Percentiles rank a stretch among this genome's conserved stretches.
These are phyloP conservation scores for Aspergillus mulundensis DNA, from an alignment of 495 filamentous ascomycete genomes.

Conservation along the genomic window DNA sequence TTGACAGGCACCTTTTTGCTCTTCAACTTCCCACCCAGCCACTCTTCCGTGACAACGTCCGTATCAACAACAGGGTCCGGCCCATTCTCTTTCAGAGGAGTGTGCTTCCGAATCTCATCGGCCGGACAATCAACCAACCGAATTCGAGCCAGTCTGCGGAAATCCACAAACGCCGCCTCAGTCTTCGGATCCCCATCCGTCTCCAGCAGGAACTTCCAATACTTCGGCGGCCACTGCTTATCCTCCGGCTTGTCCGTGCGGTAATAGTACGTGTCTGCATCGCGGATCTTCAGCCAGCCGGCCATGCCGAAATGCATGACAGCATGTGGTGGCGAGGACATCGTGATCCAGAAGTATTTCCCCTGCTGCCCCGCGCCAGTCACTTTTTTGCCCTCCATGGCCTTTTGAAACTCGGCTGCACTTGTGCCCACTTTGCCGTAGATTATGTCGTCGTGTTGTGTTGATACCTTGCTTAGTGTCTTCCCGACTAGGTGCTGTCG, in stretches of 20 bases:
- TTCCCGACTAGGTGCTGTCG: constrained; percentile 77
- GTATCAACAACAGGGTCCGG: constrained; percentile 88
- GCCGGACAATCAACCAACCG: constrained; percentile 77
- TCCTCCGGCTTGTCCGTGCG: constrained; percentile 58
- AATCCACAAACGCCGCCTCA: constrained; percentile 81
- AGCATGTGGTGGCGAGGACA: constrained; percentile 73
- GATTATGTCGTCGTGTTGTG: constrained; percentile 72
- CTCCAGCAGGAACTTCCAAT: constrained; percentile 78
- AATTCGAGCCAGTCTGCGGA: constrained; percentile 69
- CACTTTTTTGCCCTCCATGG: constrained; percentile 73
- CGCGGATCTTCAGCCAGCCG: constrained; percentile 84
- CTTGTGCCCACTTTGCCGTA: constrained; percentile 86
- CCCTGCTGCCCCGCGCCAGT: constrained; percentile 75
- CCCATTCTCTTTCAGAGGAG: constrained; percentile 82
- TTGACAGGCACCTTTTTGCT: constrained; percentile 81
- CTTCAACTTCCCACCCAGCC: constrained; percentile 62
- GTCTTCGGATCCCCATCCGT: constrained; percentile 56
- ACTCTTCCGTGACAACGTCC: constrained; percentile 67
- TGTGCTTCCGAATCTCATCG: constrained; percentile 67
- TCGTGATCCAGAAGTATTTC: constrained; percentile 90
- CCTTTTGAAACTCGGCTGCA: constrained; percentile 63
- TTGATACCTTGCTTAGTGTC: constrained; percentile 64
- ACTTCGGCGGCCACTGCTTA: constrained; percentile 80
- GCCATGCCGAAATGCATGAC: constrained; percentile 91
- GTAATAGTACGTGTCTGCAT: constrained; percentile 73